Percentiles rank a stretch among this genome's conserved stretches.
These are phyloP conservation scores for Xylaria multiplex DNA, from an alignment of 2,329 filamentous ascomycete genomes.

Conservation along the genomic window DNA sequence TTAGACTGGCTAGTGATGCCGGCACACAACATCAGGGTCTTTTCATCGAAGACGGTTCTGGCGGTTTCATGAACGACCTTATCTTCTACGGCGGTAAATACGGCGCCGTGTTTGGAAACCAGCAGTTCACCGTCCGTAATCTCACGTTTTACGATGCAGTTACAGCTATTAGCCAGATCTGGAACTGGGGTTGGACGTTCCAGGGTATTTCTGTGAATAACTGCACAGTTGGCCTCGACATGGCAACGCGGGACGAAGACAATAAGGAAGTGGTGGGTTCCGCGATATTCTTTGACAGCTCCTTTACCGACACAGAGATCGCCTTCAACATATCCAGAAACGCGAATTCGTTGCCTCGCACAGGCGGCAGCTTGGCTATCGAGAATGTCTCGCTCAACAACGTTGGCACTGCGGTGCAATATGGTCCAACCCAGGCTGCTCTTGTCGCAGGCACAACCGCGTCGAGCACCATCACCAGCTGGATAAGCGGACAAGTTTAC, in stretches of 20 bases:
- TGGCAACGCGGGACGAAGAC: slow-evolving; percentile 57
- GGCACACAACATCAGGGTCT: slow-evolving; percentile 65
- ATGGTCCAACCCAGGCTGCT: slow-evolving; percentile 55
- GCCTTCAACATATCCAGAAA: slow-evolving; percentile 72
- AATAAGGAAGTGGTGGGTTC: slow-evolving; percentile 68
- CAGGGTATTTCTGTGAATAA: slow-evolving; percentile 56
- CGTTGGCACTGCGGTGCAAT: slow-evolving; percentile 55
- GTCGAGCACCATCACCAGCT: slow-evolving; percentile 62
- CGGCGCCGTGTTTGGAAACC: slow-evolving; percentile 67
- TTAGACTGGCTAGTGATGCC: slow-evolving; percentile 58
- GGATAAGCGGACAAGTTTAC: slow-evolving; percentile 76
- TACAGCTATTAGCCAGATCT: slow-evolving; percentile 76
- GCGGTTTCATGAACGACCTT: slow-evolving; percentile 75
- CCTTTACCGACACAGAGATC: slow-evolving; percentile 71
- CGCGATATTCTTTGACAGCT: slow-evolving; percentile 78
- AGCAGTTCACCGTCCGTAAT: slow-evolving; percentile 77
- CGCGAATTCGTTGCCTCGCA: slow-evolving; percentile 48
- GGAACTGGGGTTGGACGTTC: slow-evolving; percentile 82
- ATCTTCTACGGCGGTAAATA: slow-evolving; percentile 77
- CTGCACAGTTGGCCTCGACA: slow-evolving; percentile 73
- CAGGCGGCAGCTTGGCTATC: slow-evolving; percentile 57
- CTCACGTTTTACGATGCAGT: slow-evolving; percentile 72
- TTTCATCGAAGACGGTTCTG: slow-evolving; percentile 71
- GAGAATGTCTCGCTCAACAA: slow-evolving; percentile 60
- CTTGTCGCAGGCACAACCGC: slow-evolving; percentile 66